Evolutionary conservation across 1,284 basidiomycete species (phyloP).

Genomic region (Cryptococcus amylolentus): DNA sequence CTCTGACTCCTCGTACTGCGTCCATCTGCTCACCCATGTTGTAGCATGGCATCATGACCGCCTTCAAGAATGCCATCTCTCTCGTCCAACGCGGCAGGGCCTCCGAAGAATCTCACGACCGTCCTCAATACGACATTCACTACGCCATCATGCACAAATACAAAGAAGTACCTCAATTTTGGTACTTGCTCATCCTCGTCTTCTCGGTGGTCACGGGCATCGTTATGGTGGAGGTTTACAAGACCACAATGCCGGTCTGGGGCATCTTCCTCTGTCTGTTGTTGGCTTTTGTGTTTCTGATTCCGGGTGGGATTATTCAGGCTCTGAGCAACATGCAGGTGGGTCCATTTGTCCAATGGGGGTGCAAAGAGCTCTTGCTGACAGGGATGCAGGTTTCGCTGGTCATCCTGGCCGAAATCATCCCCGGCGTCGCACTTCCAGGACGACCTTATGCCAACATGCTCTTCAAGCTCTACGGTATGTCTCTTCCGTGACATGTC

Average conservation of each 20-base stretch:
- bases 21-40: neutral
- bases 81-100: neutral
- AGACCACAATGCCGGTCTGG: constrained; percentile 67
- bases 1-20: neutral
- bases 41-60: neutral
- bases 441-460: constrained; percentile 62
- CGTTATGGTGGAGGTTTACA: constrained; percentile 51
- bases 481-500: neutral
- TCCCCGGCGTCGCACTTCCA: constrained; percentile 28
- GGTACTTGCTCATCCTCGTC: constrained; percentile 65
- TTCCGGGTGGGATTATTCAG: constrained; percentile 58
- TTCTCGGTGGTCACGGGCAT: constrained; percentile 54
- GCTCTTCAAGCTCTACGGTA: constrained; percentile 55
- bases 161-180: constrained; percentile 70
- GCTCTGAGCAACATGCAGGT: constrained; percentile 50
- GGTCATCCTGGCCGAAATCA: constrained; percentile 3
- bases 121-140: constrained; percentile 11
- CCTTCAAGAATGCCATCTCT: neutral
- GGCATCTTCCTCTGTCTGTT: constrained; percentile 45
- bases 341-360: neutral
- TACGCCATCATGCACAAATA: constrained; percentile 67
- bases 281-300: constrained; percentile 53
- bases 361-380: neutral
- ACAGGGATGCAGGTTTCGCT: constrained; percentile 6
- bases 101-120: constrained; percentile 2